Evolutionary conservation across 768 basidiomycete species (phyloP).

Genomic region (Clathrus columnatus): DNA sequence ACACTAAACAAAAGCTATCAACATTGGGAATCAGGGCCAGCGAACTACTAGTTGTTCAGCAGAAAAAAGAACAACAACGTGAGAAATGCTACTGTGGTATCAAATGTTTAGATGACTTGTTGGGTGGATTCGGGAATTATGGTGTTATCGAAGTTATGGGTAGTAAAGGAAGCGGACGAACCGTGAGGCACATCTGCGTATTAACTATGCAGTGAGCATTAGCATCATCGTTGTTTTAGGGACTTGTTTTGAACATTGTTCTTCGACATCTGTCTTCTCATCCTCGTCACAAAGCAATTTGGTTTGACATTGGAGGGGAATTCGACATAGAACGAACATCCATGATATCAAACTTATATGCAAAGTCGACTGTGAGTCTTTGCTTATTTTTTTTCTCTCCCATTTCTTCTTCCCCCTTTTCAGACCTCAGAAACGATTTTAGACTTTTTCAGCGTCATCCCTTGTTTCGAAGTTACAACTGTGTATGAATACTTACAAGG

Average conservation of each 20-base stretch:
- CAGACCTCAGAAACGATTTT: slow-evolving; percentile 30
- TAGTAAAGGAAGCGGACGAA: slow-evolving; percentile 55
- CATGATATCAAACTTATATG: slow-evolving; percentile 25
- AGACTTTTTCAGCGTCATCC: slow-evolving; percentile 49
- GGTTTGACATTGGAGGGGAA: slow-evolving; percentile 68
- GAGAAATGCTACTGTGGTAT: slow-evolving; percentile 31
- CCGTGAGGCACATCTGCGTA: slow-evolving; percentile 33
- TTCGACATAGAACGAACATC: slow-evolving; percentile 41
- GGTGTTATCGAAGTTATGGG: slow-evolving; percentile 65
- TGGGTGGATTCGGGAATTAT: slow-evolving; percentile 39
- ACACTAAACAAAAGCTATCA: slow-evolving; percentile 35
- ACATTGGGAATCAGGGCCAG: slow-evolving; percentile 32
- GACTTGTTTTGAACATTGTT: slow-evolving; percentile 50
- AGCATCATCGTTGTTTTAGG: slow-evolving; percentile 29
- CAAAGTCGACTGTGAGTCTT: neutral
- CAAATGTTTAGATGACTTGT: slow-evolving; percentile 40
- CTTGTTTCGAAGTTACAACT: slow-evolving; percentile 50
- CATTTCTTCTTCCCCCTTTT: neutral
- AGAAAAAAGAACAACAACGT: slow-evolving; percentile 17
- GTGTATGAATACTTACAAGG: slow-evolving; percentile 42
- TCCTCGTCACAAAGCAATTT: slow-evolving; percentile 36
- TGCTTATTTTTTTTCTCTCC: neutral
- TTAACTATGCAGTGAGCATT: neutral
- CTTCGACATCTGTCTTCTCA: slow-evolving; percentile 40
- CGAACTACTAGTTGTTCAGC: slow-evolving; percentile 17